Percentiles rank a stretch among this genome's conserved stretches.
Conservation (phyloP, 2,329 filamentous ascomycete species). For the Verticillium tricorpus region DNA sequence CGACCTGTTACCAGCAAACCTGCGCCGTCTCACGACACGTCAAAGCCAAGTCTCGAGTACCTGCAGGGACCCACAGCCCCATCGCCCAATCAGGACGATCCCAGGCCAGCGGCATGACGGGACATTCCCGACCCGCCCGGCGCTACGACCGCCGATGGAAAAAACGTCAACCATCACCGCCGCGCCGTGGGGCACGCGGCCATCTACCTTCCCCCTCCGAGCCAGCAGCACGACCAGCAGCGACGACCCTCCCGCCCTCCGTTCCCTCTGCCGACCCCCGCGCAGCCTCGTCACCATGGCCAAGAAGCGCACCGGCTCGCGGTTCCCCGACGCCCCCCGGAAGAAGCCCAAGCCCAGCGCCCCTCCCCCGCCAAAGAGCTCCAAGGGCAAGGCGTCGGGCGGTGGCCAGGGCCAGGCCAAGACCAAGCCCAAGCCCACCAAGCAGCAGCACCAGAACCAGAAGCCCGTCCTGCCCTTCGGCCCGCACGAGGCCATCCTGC, state of each 20-base stretch:
- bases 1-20: background rate
- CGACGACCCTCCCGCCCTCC: background rate
- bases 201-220: background rate
- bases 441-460: constrained; percentile 22
- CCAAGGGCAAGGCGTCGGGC: constrained; percentile 13
- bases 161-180: background rate
- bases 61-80: background rate
- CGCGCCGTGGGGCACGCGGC: background rate
- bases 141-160: constrained; percentile 1
- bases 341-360: constrained; percentile 8
- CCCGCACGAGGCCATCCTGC: constrained; percentile 62
- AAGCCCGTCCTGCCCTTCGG: constrained; percentile 63
- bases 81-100: background rate
- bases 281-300: constrained; percentile 20
- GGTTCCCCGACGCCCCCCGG: constrained; percentile 10
- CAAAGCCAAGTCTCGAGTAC: background rate
- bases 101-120: background rate
- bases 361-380: constrained; percentile 5
- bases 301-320: constrained; percentile 34
- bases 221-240: too few species aligned
- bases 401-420: constrained; percentile 6
- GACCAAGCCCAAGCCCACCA: constrained; percentile 13
- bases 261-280: background rate
- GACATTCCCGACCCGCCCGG: constrained; percentile 5
- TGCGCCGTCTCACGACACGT: background rate